Evolutionary conservation across 2,329 filamentous ascomycete species (phyloP).

Genomic region (Diplodia intermedia): DNA sequence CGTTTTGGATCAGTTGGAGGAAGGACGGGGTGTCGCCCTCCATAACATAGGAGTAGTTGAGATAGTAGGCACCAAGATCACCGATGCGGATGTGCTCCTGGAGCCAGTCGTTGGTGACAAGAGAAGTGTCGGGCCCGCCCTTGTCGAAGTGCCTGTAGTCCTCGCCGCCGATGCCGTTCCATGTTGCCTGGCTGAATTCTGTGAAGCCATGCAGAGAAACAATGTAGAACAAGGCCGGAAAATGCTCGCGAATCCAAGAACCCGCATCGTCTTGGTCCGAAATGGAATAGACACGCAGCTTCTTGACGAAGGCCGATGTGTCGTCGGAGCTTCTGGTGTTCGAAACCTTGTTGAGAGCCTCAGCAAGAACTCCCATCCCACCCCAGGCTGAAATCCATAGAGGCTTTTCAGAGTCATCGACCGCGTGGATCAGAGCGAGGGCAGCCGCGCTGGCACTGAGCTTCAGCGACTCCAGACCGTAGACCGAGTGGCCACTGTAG

Average conservation of each 20-base stretch:
- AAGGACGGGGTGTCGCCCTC: slow-evolving; percentile 57
- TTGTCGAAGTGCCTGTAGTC: slow-evolving; percentile 48
- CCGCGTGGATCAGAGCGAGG: slow-evolving; percentile 38
- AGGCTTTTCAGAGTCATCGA: slow-evolving; percentile 45
- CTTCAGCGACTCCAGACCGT: slow-evolving; percentile 48
- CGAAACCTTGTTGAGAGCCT: slow-evolving; percentile 53
- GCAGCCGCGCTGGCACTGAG: slow-evolving; percentile 34
- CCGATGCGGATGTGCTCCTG: slow-evolving; percentile 56
- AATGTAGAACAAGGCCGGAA: slow-evolving; percentile 59
- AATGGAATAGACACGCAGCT: slow-evolving; percentile 60
- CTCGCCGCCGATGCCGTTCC: slow-evolving; percentile 46
- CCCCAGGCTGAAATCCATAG: slow-evolving; percentile 61
- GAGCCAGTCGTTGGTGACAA: slow-evolving; percentile 56
- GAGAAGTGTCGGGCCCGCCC: slow-evolving; percentile 51
- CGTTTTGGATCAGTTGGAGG: slow-evolving; percentile 52
- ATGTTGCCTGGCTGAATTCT: slow-evolving; percentile 56
- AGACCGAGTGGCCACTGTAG: slow-evolving; percentile 46
- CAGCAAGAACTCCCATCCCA: slow-evolving; percentile 59
- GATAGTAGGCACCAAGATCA: slow-evolving; percentile 53
- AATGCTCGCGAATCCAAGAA: slow-evolving; percentile 56
- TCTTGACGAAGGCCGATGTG: slow-evolving; percentile 47
- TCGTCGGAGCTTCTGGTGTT: slow-evolving; percentile 44
- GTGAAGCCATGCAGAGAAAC: slow-evolving; percentile 57
- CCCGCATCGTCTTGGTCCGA: slow-evolving; percentile 62
- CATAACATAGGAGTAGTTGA: slow-evolving; percentile 53